Conservation (phyloP, 1,284 basidiomycete genomes). For the Leccinum huronense region DNA sequence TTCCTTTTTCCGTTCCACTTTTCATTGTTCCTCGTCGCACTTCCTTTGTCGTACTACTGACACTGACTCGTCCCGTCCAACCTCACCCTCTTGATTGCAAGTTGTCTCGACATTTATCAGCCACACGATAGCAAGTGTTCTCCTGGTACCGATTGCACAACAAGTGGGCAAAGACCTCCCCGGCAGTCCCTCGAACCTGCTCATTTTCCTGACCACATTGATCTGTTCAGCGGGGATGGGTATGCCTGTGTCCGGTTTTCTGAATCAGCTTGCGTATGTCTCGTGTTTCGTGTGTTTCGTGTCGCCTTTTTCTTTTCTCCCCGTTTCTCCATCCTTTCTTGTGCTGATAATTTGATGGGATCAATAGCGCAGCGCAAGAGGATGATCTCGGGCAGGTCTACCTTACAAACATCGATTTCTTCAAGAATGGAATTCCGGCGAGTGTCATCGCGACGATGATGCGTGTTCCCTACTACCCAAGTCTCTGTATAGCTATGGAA, state of each 20-base stretch:
- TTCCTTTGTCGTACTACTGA: neutral
- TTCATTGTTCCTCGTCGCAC: neutral
- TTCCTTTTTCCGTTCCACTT: neutral
- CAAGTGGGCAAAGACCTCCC: constrained; percentile 42
- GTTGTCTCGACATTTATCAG: constrained; percentile 89
- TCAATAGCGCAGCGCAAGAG: constrained; percentile 82
- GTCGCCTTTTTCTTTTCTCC: too few species aligned
- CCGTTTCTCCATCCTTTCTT: neutral
- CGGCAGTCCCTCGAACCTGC: constrained; percentile 67
- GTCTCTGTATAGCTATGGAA: constrained; percentile 6
- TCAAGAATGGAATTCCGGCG: constrained; percentile 92
- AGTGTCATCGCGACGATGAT: constrained; percentile 84
- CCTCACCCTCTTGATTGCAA: constrained; percentile 35
- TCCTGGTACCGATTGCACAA: constrained; percentile 94
- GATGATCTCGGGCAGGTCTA: constrained; percentile 92
- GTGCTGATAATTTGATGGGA: neutral
- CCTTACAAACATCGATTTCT: constrained; percentile 85
- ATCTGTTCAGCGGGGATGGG: neutral
- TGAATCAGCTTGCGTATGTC: constrained; percentile 91
- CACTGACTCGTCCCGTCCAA: constrained; percentile 2
- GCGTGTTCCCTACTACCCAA: constrained; percentile 26
- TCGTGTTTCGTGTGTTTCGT: neutral
- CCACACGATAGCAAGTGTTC: constrained; percentile 94
- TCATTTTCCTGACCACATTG: constrained; percentile 73
- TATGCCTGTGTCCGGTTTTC: constrained; percentile 34